Evolutionary conservation across 2,329 filamentous ascomycete species (phyloP).

Genomic region (Cryphonectria naterciae): DNA sequence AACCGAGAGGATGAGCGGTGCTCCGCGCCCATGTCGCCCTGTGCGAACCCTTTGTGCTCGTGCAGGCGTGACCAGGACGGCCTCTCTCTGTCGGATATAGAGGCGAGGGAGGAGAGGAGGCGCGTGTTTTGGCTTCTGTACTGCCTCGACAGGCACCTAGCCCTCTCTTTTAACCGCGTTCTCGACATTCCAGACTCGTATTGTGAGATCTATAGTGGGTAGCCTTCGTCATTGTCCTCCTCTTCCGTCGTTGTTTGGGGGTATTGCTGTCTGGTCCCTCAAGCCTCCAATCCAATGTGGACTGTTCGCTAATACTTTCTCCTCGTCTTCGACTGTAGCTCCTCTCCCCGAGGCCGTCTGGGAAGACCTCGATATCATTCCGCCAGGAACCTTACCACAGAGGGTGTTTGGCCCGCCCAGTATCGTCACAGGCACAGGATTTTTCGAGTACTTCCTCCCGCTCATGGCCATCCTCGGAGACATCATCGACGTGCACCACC

Average conservation of each 20-base stretch:
- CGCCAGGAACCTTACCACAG: slow-evolving; percentile 38
- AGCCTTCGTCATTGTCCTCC: neutral
- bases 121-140: slow-evolving; percentile 54
- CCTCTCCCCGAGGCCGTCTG: slow-evolving; percentile 47
- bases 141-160: slow-evolving; percentile 51
- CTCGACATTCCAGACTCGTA: slow-evolving; percentile 51
- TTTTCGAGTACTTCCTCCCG: slow-evolving; percentile 56
- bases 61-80: slow-evolving; percentile 38
- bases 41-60: slow-evolving; percentile 39
- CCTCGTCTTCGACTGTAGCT: slow-evolving; percentile 28
- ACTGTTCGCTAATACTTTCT: slow-evolving; percentile 7
- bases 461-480: slow-evolving; percentile 54
- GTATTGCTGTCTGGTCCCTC: neutral
- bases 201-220: slow-evolving; percentile 46
- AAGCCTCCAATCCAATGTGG: neutral
- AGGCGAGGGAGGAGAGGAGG: slow-evolving; percentile 51
- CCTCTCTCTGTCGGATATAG: slow-evolving; percentile 37
- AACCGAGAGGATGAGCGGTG: slow-evolving; percentile 44
- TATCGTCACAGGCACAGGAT: slow-evolving; percentile 45
- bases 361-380: slow-evolving; percentile 43
- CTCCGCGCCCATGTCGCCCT: slow-evolving; percentile 33
- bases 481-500: slow-evolving; percentile 52
- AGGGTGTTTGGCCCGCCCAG: slow-evolving; percentile 45
- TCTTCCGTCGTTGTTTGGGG: neutral
- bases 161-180: slow-evolving; percentile 50